phyloP scores from a whole-genome alignment of 2,329 filamentous ascomycete genomes.

The Pezicula carpinea region DNA sequence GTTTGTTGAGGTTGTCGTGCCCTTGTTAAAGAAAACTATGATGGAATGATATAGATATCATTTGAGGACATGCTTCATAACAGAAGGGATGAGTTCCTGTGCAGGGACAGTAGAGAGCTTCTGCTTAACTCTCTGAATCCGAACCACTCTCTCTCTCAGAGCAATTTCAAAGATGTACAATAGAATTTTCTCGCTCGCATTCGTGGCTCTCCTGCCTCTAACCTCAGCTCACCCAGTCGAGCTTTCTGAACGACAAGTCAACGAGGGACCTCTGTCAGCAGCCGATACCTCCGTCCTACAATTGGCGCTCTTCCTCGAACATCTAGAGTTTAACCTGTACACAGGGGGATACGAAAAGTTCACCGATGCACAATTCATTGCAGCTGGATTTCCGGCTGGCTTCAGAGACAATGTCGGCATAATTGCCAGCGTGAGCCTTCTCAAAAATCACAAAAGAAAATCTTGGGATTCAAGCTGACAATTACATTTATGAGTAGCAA shows the following conservation, averaged over 20 bases:
- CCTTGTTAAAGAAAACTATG: background rate
- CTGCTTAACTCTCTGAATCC: background rate
- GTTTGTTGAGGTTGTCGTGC: too few species aligned
- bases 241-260: background rate
- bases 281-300: slow-evolving; percentile 16
- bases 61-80: background rate
- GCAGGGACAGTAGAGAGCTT: background rate
- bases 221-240: background rate
- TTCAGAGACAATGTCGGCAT: slow-evolving; percentile 26
- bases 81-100: background rate
- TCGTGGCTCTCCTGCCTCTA: background rate
- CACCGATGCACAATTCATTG: slow-evolving; percentile 20
- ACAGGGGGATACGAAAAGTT: slow-evolving; percentile 24
- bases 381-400: slow-evolving; percentile 23
- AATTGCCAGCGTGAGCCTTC: slow-evolving; percentile 14
- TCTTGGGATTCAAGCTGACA: background rate
- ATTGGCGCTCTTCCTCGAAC: slow-evolving; percentile 28
- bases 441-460: slow-evolving; percentile 6
- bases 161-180: background rate
- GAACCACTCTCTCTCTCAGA: background rate
- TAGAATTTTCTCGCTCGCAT: background rate
- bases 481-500: background rate
- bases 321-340: slow-evolving; percentile 25
- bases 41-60: background rate
- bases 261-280: slow-evolving; percentile 3